Base-by-base conservation (phyloP, 257 asterid species). In the Thymus mandschuricus region DNA sequence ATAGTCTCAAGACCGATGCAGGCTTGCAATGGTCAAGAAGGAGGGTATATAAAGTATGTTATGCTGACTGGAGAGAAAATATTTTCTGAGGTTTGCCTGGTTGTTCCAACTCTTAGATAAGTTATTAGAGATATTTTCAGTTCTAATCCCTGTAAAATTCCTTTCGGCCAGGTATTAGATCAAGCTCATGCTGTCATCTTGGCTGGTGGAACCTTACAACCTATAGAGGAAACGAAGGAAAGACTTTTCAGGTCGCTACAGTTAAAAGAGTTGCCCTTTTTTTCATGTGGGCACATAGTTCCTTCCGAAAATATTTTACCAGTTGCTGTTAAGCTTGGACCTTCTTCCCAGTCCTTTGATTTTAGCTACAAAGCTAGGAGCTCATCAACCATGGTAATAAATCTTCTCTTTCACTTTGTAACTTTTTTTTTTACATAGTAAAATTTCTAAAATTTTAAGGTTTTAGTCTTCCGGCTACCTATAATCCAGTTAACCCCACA, bases 161-260 rank as follows among this genome's bases (percentile, higher is more conserved):
- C 43, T 67, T 66, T 71, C 28, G 68, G 56, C 55, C 74, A 94
- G 99, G 82, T 94, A 57, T 61, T 83, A 34, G 74, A 83, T 81
- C 83, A 89, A 84, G 92, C 98, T 63, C 98, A 81, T 82, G 98
- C 99, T 58, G 87, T 94, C 60, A 77, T 94, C 68, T 80, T 94
- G 84, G 94, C 96, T 68, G 99, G 99, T 58, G 99, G 99, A 71
- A 94, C 99, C 31, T 81, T 94, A 63, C 99, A 88, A 75, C 99
- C 99, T 73, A 88, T 91, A 58, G 99, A 94, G 81, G 99, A 94
- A 80, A 91, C 93, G 55, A 94, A 86, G 81, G 98, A 94, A 73
- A 84, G 99, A 31, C 90, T 91, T 34, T 94, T 91, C 84, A 96
- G 94, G 69, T 86, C 88, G 45, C 64, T 89, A 49, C 81, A 80